Percentiles rank a stretch among this genome's conserved stretches.
phyloP scores from a whole-genome alignment of 176 grass and related monocot genomes.

The Melocanna baccifera region DNA sequence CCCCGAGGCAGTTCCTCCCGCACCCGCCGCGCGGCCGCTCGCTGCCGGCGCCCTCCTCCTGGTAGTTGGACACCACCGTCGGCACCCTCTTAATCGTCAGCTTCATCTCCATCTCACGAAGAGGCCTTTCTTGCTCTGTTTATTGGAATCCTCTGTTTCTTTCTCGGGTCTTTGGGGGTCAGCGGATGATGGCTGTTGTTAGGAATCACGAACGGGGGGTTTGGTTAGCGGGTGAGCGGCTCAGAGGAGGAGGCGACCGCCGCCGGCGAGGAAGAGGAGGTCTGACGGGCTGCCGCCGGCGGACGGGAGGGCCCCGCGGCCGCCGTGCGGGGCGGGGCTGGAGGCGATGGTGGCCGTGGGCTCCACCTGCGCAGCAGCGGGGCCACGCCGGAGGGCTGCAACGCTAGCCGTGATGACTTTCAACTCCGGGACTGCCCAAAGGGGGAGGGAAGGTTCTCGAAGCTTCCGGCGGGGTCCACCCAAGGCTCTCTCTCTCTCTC shows the following conservation, averaged over 20 bases:
- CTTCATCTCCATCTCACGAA: constrained; percentile 52
- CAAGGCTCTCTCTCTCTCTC: background rate
- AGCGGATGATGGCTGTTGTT: background rate
- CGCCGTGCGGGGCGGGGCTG: constrained; percentile 82
- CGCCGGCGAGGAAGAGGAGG: constrained; percentile 98
- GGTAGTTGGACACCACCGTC: constrained; percentile 92
- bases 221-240: background rate
- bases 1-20: constrained; percentile 81
- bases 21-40: constrained; percentile 47
- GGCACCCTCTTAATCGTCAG: constrained; percentile 96
- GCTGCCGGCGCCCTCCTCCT: constrained; percentile 48
- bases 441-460: background rate
- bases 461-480: background rate
- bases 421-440: constrained; percentile 31
- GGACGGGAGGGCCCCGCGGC: constrained; percentile 87
- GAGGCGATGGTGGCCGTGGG: constrained; percentile 38
- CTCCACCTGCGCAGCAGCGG: constrained; percentile 76
- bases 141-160: background rate
- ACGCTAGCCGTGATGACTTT: constrained; percentile 88
- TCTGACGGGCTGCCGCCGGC: constrained; percentile 93
- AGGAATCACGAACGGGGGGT: background rate
- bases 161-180: background rate
- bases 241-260: constrained; percentile 48
- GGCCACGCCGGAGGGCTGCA: constrained; percentile 78
- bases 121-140: background rate